Evolutionary conservation across 306 rosid genomes (phyloP).

Genomic region (Pterocarpus santalinus): DNA sequence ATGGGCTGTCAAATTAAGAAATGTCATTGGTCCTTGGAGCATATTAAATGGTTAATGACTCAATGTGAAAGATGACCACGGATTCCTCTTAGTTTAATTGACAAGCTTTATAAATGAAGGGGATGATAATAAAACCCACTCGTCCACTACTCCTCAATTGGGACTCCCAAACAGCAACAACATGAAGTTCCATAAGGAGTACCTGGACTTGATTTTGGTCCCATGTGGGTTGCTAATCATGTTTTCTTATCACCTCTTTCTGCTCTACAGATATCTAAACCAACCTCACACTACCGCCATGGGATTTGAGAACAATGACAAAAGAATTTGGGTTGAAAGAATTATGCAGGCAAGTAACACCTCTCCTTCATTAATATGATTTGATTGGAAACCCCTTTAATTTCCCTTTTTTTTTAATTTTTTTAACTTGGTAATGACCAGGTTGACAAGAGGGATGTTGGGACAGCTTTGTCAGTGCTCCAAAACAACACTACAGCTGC

Average conservation of each 20-base stretch:
- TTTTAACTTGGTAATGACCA: conserved; percentile 21
- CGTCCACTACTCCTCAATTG: not conserved
- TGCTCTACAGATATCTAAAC: conserved; percentile 68
- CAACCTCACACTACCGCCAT: conserved; percentile 74
- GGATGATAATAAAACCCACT: conserved; percentile 20
- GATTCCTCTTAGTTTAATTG: conserved; percentile 11
- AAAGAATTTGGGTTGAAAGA: conserved; percentile 75
- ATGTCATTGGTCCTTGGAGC: conserved; percentile 5
- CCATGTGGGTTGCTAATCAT: conserved; percentile 75
- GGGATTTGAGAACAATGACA: conserved; percentile 83
- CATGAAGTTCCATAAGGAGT: conserved; percentile 67
- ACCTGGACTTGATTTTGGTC: conserved; percentile 77
- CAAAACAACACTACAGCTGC: conserved; percentile 73
- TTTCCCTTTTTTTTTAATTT: not conserved
- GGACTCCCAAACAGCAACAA: conserved; percentile 6
- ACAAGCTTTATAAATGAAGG: conserved; percentile 31
- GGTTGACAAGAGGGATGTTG: conserved; percentile 59
- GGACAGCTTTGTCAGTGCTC: conserved; percentile 60
- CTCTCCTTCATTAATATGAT: not conserved
- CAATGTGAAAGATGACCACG: conserved; percentile 25
- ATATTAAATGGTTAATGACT: conserved; percentile 6
- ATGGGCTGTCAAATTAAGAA: conserved; percentile 10
- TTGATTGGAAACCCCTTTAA: not conserved
- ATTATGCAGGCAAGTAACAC: conserved; percentile 68
- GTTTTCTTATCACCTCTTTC: conserved; percentile 71